Evolutionary conservation across 1,284 basidiomycete species (phyloP).

Genomic region (Afroboletus lepidellus): DNA sequence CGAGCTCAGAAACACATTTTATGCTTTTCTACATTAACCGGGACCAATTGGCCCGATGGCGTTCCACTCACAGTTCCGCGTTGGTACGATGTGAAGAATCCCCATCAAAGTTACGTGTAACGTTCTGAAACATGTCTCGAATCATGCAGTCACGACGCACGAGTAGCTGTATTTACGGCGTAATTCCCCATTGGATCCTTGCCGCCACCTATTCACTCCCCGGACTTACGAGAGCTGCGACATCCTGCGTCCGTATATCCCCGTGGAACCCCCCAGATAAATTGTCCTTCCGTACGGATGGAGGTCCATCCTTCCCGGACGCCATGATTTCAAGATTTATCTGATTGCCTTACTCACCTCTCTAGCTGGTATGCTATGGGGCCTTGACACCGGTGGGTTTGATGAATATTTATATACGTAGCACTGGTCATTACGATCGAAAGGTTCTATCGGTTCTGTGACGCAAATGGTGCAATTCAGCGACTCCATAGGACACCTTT

Average conservation of each 20-base stretch:
- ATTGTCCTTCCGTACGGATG: background rate
- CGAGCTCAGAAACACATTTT: too few species aligned
- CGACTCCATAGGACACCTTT: slow-evolving; percentile 34
- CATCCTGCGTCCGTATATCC: too few species aligned
- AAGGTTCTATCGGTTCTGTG: slow-evolving; percentile 46
- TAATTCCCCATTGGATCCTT: background rate
- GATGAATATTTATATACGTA: background rate
- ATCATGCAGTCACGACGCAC: background rate
- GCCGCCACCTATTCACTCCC: background rate
- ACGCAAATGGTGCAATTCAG: slow-evolving; percentile 47
- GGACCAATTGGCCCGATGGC: too few species aligned
- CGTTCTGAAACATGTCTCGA: background rate
- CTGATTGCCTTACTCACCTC: slow-evolving; percentile 30
- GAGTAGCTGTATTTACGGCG: background rate
- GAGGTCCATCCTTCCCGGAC: background rate
- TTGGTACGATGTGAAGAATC: too few species aligned
- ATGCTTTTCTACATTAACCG: too few species aligned
- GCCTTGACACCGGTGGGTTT: slow-evolving; percentile 31
- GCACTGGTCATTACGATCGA: background rate
- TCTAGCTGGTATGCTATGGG: slow-evolving; percentile 33
- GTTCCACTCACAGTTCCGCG: too few species aligned
- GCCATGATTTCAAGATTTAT: slow-evolving; percentile 26
- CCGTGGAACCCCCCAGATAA: background rate
- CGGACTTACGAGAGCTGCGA: too few species aligned
- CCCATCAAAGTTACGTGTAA: too few species aligned